Evolutionary conservation across 1,284 basidiomycete genomes (phyloP).

Genomic region (Ustilago loliicola): DNA sequence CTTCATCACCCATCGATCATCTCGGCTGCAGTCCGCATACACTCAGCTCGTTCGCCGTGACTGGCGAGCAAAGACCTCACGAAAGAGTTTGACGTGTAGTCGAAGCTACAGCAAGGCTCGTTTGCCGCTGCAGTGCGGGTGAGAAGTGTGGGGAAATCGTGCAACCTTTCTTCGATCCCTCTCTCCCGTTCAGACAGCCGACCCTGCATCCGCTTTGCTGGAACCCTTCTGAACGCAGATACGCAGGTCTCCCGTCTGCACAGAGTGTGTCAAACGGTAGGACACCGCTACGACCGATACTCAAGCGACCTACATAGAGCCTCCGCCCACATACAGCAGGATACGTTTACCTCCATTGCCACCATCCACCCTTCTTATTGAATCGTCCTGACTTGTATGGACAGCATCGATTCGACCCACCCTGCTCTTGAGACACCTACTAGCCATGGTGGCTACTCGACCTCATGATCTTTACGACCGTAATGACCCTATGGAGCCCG

Average conservation of each 20-base stretch:
- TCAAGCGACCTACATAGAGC: neutral
- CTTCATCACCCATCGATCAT: neutral
- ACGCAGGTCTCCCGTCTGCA: neutral
- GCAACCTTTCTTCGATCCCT: neutral
- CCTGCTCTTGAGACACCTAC: neutral
- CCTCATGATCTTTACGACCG: slow-evolving; percentile 2
- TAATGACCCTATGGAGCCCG: slow-evolving; percentile 10
- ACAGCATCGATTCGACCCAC: neutral
- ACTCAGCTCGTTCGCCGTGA: neutral
- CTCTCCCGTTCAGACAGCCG: neutral
- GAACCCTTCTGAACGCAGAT: neutral
- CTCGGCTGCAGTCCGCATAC: slow-evolving; percentile 6
- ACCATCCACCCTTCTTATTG: neutral
- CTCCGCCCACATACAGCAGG: neutral
- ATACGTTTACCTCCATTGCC: neutral
- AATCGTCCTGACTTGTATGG: neutral
- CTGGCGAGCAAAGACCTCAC: neutral
- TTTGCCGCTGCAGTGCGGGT: no score
- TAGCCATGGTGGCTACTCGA: slow-evolving; percentile 4
- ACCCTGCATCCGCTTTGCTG: slow-evolving; percentile 6
- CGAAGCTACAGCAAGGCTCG: neutral
- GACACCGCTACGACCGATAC: neutral
- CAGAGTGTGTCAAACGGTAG: neutral
- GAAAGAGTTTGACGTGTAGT: neutral
- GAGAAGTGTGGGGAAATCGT: slow-evolving; percentile 3